Conservation (phyloP, 805 yeast species). For the Candida mattraensis region DNA sequence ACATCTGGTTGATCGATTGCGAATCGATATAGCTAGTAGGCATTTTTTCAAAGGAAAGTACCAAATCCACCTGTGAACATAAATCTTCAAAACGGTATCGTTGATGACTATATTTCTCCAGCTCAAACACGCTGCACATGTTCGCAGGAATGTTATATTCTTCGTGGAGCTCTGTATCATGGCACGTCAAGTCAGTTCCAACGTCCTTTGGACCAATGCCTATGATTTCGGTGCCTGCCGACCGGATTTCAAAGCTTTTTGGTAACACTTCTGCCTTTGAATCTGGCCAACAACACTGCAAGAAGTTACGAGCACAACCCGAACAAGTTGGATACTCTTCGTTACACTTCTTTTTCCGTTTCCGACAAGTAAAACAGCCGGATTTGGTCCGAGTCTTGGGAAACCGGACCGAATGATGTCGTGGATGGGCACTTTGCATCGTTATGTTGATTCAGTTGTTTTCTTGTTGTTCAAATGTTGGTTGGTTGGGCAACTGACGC, state of each 20-base stretch:
- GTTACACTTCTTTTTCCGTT: conserved; percentile 39
- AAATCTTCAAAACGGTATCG: conserved; percentile 3
- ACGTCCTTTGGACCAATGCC: no score
- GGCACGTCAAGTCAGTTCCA: not conserved
- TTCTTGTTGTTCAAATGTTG: no score
- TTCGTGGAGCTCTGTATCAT: conserved; percentile 10
- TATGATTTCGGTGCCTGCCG: no score
- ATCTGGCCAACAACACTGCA: conserved; percentile 36
- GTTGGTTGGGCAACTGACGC: no score
- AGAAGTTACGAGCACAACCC: conserved; percentile 36
- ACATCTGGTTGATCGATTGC: conserved; percentile 27
- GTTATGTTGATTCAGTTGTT: no score
- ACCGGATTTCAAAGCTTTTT: conserved; percentile 25
- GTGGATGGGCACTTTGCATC: no score
- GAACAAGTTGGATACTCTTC: conserved; percentile 34
- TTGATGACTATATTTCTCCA: conserved; percentile 23
- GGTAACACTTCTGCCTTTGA: conserved; percentile 27
- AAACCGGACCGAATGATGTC: conserved; percentile 4
- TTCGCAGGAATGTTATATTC: conserved; percentile 27
- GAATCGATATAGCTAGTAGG: conserved; percentile 9
- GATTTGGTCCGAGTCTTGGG: conserved; percentile 31
- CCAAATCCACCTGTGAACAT: conserved; percentile 16
- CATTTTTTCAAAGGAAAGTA: conserved; percentile 5
- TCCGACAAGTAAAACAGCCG: conserved; percentile 40
- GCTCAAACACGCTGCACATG: conserved; percentile 30